phyloP scores from a whole-genome alignment of 2,329 filamentous ascomycete species.

The Coniochaeta sp. region DNA sequence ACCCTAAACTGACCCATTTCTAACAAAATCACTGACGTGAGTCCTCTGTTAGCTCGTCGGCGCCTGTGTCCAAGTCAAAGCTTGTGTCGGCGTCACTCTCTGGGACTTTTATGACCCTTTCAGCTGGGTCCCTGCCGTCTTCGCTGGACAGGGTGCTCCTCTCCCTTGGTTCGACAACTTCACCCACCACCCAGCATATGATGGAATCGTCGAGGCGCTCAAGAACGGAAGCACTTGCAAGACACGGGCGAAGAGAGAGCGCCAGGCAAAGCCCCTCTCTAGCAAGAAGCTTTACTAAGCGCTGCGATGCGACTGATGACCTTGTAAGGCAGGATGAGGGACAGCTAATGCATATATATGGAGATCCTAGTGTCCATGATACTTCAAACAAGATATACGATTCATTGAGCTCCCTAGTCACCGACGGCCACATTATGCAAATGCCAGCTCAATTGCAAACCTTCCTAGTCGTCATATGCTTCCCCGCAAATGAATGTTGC shows the following conservation, averaged over 20 bases:
- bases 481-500: too few species aligned
- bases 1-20: too few species aligned
- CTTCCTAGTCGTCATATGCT: too few species aligned
- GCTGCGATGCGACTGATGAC: background rate
- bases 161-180: slow-evolving; percentile 26
- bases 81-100: slow-evolving; percentile 33
- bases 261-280: background rate
- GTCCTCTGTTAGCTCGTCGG: slow-evolving; percentile 8
- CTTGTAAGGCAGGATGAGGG: background rate
- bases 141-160: slow-evolving; percentile 26
- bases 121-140: slow-evolving; percentile 29
- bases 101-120: slow-evolving; percentile 35
- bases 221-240: slow-evolving; percentile 1
- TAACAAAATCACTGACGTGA: too few species aligned
- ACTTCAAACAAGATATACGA: background rate
- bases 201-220: slow-evolving; percentile 26
- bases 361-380: background rate
- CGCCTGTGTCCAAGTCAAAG: slow-evolving; percentile 22
- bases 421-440: too few species aligned
- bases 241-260: background rate
- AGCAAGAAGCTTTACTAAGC: background rate
- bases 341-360: background rate
- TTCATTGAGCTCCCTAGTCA: background rate
- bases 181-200: slow-evolving; percentile 26
- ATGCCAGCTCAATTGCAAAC: too few species aligned